Evolutionary conservation across 768 basidiomycete species (phyloP), one percentile per base, ranked within the genome.

Genomic region (Chalciporus sphaerocephalus): DNA sequence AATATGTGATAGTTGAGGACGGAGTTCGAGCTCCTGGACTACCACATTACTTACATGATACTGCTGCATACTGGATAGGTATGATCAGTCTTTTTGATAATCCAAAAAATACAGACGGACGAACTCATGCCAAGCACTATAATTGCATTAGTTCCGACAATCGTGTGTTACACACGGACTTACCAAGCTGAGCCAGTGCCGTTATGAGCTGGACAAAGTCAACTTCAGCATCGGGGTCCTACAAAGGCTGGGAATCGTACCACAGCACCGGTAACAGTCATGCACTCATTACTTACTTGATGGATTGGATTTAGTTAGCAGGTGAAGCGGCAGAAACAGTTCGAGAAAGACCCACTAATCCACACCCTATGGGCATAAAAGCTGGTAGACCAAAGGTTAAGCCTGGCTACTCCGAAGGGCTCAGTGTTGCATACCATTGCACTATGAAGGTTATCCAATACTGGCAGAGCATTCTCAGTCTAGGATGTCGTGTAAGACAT

Each of bases 301-400:
- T 18, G n/a, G n/a, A n/a, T 4, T 10, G 13, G 9, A 9, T 9
- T 8, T 48, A 24, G 25, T n/a, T 5, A 12, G 17, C 9, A 4
- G 12, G 15, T 12, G 5, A 6, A 10, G 7, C 20, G 5, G n/a
- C 13, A 12, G 13, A 24, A 18, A 13, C 6, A 28, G 2, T 5
- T 11, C 3, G 28, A 28, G n/a, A 28, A 11, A 11, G 10, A 40
- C 50, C 13, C 36, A 48, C 50, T 48, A 35, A 51, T 51, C 50
- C 47, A 48, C 12, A 48, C 46, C 17, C 47, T 48, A 15, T 51
- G 47, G 12, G 47, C 47, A 27, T 48, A 51, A 30, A 51, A 51
- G 34, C 50, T 51, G 33, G 34, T 13, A 23, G 20, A 13, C 5
- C 8, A 5, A 4, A 18, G 11, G 33, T 12, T 27, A 25, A 6